Conservation (phyloP, 257 asterid species). For the Capsicum pubescens region DNA sequence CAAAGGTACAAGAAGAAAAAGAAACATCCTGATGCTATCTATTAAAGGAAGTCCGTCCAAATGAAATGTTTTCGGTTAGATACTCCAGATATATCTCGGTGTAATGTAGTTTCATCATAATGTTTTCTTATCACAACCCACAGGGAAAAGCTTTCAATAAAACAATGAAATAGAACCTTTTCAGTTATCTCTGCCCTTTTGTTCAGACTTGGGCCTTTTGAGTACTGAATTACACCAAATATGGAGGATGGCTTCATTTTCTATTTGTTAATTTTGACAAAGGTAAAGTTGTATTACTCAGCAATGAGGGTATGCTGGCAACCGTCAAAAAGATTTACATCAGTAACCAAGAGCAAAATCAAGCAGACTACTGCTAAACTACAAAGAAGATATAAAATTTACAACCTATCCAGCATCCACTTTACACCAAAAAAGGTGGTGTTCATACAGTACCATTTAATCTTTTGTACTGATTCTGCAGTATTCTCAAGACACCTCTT, state of each 20-base stretch:
- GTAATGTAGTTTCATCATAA: constrained; percentile 2
- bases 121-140: neutral
- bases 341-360: no score
- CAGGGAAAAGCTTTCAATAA: neutral
- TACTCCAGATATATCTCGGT: neutral
- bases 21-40: constrained; percentile 6
- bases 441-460: no score
- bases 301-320: no score
- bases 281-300: no score
- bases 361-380: no score
- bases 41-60: neutral
- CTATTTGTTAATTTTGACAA: no score
- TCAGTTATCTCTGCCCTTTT: neutral
- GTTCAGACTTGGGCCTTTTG: constrained; percentile 15
- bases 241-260: constrained; percentile 3
- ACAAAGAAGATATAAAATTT: no score
- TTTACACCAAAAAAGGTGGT: no score
- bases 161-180: neutral
- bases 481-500: no score
- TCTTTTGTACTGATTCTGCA: no score
- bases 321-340: no score
- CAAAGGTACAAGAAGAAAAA: neutral
- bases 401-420: no score
- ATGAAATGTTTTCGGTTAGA: constrained; percentile 7
- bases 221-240: constrained; percentile 9